phyloP scores from a whole-genome alignment of 225 moss, liverwort and hornwort species.

The Pseudisothecium myosuroides region DNA sequence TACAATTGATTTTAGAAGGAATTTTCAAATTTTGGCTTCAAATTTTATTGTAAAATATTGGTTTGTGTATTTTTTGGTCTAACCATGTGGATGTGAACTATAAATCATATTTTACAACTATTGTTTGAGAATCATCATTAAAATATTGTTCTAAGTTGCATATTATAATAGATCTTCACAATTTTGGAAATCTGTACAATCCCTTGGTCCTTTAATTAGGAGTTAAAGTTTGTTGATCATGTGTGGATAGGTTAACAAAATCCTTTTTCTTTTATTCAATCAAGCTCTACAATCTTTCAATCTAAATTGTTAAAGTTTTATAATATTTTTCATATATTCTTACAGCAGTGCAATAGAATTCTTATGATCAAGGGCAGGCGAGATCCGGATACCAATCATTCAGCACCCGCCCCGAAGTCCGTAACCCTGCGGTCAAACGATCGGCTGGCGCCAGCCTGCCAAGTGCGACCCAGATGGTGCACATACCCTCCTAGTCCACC shows the following conservation, averaged over 20 bases:
- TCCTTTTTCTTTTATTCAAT: too few relatives aligned
- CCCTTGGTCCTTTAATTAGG: too few relatives aligned
- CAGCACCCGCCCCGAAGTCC: background rate
- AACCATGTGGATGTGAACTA: too few relatives aligned
- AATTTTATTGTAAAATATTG: too few relatives aligned
- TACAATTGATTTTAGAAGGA: too few relatives aligned
- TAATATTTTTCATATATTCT: background rate
- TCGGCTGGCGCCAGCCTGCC: background rate
- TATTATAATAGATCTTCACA: too few relatives aligned
- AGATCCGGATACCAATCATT: background rate
- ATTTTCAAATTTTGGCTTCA: too few relatives aligned
- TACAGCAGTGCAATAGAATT: fast-evolving
- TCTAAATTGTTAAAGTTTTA: background rate
- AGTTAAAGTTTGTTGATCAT: background rate
- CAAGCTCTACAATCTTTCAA: background rate
- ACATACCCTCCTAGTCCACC: background rate
- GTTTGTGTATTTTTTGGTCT: too few relatives aligned
- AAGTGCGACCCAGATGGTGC: background rate
- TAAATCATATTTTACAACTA: too few relatives aligned
- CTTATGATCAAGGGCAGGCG: background rate
- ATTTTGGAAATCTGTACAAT: too few relatives aligned
- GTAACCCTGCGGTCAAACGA: background rate
- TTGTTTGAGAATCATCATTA: too few relatives aligned
- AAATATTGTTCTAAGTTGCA: too few relatives aligned
- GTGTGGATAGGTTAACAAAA: fast-evolving